Conservation (phyloP, 2,329 filamentous ascomycete genomes). For the Aspergillus sp. region DNA sequence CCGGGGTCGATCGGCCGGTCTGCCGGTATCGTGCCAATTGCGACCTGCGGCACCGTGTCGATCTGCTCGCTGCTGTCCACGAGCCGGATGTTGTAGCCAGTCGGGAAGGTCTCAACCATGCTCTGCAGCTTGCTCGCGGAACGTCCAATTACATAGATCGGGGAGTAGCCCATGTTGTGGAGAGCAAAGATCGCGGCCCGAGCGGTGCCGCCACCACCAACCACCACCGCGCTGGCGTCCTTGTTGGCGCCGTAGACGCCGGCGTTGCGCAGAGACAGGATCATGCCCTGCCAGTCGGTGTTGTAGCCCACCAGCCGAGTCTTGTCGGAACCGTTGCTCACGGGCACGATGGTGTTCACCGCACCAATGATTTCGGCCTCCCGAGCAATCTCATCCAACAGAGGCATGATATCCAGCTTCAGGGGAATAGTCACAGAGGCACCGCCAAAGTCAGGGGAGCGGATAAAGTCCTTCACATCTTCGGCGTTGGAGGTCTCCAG, state of each 20-base stretch:
- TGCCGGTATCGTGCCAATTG: conserved; percentile 87
- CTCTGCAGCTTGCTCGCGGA: conserved; percentile 64
- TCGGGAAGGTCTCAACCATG: conserved; percentile 70
- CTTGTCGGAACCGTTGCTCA: conserved; percentile 44
- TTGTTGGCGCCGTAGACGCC: conserved; percentile 53
- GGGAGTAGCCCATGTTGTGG: conserved; percentile 75
- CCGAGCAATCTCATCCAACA: conserved; percentile 75
- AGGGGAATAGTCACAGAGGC: conserved; percentile 94
- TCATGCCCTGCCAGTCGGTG: conserved; percentile 95
- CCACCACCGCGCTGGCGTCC: conserved; percentile 65
- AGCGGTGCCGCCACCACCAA: conserved; percentile 89
- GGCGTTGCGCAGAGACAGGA: conserved; percentile 68
- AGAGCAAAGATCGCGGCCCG: conserved; percentile 88
- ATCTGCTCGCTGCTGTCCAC: conserved; percentile 56
- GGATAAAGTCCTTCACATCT: conserved; percentile 64
- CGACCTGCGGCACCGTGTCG: conserved; percentile 60
- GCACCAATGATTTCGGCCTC: conserved; percentile 83
- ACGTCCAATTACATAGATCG: conserved; percentile 84
- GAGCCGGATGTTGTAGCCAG: conserved; percentile 66
- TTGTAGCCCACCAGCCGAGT: conserved; percentile 76
- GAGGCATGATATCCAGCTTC: conserved; percentile 80
- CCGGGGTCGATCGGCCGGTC: conserved; percentile 74
- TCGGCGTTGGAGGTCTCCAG: conserved; percentile 68
- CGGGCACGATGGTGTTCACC: conserved; percentile 85
- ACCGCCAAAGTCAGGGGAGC: conserved; percentile 75